phyloP scores from a whole-genome alignment of 2,329 filamentous ascomycete genomes.

The Fusarium sp. region DNA sequence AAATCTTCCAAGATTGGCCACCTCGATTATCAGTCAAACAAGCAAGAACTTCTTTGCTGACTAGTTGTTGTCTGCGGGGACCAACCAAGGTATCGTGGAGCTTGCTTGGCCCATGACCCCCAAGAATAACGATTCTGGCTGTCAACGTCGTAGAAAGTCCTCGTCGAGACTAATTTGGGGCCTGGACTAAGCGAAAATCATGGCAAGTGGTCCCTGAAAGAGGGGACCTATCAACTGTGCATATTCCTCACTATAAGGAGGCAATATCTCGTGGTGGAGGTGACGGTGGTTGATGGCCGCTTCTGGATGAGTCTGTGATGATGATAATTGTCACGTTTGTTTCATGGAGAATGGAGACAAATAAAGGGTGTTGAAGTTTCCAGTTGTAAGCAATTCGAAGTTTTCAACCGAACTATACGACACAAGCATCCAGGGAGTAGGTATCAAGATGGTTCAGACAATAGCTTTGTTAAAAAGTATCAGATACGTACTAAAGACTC shows the following conservation, averaged over 20 bases:
- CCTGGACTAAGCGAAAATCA: not conserved
- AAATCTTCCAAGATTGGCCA: conserved; percentile 6
- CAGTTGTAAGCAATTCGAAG: not conserved
- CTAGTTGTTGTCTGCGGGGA: conserved; percentile 5
- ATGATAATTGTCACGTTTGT: conserved; percentile 11
- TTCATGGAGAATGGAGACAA: conserved; percentile 19
- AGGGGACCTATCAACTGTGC: not conserved
- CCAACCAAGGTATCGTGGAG: conserved; percentile 22
- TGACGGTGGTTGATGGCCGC: conserved; percentile 28
- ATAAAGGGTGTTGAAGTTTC: conserved; percentile 10
- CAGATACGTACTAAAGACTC: not conserved
- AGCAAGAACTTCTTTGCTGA: not conserved
- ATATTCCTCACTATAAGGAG: not conserved
- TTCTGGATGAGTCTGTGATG: not conserved
- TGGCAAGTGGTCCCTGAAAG: not conserved
- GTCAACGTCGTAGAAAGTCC: not conserved
- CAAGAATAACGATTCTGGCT: not conserved
- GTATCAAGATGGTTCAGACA: not conserved
- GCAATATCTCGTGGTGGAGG: conserved; percentile 6
- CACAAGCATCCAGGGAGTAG: not conserved
- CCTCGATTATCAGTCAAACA: not conserved
- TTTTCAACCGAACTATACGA: not conserved
- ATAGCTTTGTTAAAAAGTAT: not conserved
- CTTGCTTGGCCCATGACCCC: conserved; percentile 25
- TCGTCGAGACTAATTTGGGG: not conserved